Conservation (phyloP, 305 asterid genomes). For the Coffea humblotiana region DNA sequence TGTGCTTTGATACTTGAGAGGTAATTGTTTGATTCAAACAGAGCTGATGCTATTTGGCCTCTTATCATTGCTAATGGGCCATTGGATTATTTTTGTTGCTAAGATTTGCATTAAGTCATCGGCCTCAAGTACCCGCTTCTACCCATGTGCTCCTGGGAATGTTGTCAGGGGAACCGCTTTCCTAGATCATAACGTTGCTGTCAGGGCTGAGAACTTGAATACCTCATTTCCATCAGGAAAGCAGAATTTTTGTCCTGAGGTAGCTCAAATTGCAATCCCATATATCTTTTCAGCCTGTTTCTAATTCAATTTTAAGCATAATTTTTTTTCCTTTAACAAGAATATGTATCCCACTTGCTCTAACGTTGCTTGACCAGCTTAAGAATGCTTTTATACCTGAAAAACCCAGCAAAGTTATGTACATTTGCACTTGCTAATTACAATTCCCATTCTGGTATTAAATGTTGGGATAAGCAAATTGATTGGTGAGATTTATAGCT, state of each 20-base stretch:
- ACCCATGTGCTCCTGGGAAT: conserved; percentile 61
- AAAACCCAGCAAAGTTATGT: no score
- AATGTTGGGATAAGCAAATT: neutral
- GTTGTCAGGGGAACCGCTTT: conserved; percentile 23
- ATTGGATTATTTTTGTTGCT: conserved; percentile 75
- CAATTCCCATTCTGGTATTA: neutral
- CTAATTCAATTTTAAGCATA: neutral
- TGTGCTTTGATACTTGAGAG: neutral
- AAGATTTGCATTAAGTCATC: conserved; percentile 85
- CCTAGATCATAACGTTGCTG: conserved; percentile 23
- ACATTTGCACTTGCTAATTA: neutral
- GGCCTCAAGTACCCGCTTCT: conserved; percentile 68
- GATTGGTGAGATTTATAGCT: neutral
- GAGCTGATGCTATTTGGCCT: conserved; percentile 93
- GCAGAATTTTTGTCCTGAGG: conserved; percentile 62
- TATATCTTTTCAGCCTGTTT: neutral
- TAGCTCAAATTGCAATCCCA: conserved; percentile 15
- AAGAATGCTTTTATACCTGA: neutral
- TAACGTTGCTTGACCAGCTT: neutral
- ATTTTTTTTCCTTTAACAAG: neutral
- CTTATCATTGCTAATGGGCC: conserved; percentile 90
- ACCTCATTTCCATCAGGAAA: conserved; percentile 42
- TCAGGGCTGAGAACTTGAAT: conserved; percentile 35
- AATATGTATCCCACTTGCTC: neutral
- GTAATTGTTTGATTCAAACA: conserved; percentile 36